Base-by-base conservation (phyloP, 1,139 yeast species). In the Hyphopichia pseudoburtonii region DNA sequence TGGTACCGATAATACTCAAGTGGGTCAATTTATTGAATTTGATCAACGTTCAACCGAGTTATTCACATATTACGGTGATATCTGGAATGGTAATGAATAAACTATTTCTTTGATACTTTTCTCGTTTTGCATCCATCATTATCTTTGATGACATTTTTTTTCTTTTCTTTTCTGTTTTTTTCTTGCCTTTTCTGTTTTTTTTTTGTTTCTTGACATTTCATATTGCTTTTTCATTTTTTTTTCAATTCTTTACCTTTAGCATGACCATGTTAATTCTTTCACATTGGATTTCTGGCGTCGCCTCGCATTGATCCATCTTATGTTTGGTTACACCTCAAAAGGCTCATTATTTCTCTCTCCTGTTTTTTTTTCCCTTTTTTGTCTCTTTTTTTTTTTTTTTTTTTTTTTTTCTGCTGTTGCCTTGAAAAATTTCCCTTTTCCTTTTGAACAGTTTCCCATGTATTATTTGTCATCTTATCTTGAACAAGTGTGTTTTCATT, bases 61-160 rank as follows among this genome's bases (percentile, higher is more conserved):
- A 25, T 59, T 57, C 40, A 32, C 46, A 14, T 62, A 60, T 38
- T 60, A 53, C 35, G 68, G 69, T 23, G 67, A 64, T 37, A 49
- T 64, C 18, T 64, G 70, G 70, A 57, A 61, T 9, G 66, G 64
- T 5, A 49, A 46, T 35, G 67, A 62, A 36, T 62, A 54, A 25
- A 9, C 17, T 25, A 7, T 21, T 21, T 7, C 7, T 21, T 21
- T 21, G 7, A 21, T 21, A 7, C 23, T 21, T 21, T 7, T 21
- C 10, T 10, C 7, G 7, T 21, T 21, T 21, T 21, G 23, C 23
- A 7, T 21, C 10, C 10, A 7, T 21, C 23, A 7, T 21, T 21
- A 7, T 21, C 10, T 7, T 10, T 21, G 23, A 7, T 10, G 10
- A 7, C 7, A 21, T 21, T 21, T 21, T 10, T 7, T 21, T 21